phyloP scores from a whole-genome alignment of 345 rosid genomes.

The Bruguiera sexangula region DNA sequence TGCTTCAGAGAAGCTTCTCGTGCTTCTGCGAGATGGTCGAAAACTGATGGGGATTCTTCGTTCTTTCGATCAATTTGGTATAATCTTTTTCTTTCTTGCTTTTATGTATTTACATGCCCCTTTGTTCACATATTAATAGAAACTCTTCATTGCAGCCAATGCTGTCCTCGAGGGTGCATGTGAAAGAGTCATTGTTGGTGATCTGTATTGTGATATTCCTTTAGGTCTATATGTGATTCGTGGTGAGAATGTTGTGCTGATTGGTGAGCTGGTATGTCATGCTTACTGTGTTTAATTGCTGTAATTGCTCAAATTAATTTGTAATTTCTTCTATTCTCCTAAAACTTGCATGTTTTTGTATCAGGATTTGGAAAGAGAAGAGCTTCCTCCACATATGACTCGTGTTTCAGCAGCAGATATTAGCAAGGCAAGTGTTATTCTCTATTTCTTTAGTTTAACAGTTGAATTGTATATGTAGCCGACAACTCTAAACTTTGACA shows the following conservation, averaged over 20 bases:
- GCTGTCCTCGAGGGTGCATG: slow-evolving; percentile 95
- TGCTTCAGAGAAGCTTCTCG: slow-evolving; percentile 80
- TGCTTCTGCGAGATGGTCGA: slow-evolving; percentile 87
- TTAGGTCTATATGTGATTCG: slow-evolving; percentile 90
- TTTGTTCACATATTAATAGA: background rate
- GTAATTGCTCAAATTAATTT: background rate
- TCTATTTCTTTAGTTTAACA: background rate
- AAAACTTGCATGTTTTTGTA: slow-evolving; percentile 10
- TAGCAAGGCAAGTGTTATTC: slow-evolving; percentile 44
- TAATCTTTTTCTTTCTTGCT: background rate
- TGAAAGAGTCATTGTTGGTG: slow-evolving; percentile 93
- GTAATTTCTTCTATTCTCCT: slow-evolving; percentile 1
- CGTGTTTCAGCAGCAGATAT: slow-evolving; percentile 74
- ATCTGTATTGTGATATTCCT: slow-evolving; percentile 84
- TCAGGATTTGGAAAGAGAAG: slow-evolving; percentile 85
- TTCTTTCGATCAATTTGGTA: slow-evolving; percentile 98
- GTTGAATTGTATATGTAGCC: too few species aligned
- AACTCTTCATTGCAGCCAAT: slow-evolving; percentile 53
- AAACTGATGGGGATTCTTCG: slow-evolving; percentile 90
- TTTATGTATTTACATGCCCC: background rate
- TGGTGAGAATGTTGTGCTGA: slow-evolving; percentile 93
- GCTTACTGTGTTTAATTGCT: slow-evolving; percentile 3
- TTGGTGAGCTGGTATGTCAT: slow-evolving; percentile 84
- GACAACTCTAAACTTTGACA: too few species aligned
- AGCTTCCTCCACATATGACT: slow-evolving; percentile 90